Evolutionary conservation across 495 filamentous ascomycete genomes (phyloP).

Genomic region (Monascus purpureus): DNA sequence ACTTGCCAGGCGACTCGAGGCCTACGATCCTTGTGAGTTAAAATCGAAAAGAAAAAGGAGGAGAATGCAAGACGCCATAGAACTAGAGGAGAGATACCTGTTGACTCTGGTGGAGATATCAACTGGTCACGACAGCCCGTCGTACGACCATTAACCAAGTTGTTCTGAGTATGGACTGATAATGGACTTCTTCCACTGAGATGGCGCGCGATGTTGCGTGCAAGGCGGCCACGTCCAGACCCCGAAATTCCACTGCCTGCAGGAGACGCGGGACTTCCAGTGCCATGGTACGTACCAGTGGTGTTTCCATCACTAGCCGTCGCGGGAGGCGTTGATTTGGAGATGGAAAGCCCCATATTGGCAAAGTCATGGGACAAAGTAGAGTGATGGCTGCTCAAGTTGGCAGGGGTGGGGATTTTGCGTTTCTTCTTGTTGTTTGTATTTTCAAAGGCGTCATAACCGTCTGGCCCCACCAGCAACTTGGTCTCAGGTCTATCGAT

Average conservation of each 20-base stretch:
- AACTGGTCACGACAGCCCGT: constrained; percentile 23
- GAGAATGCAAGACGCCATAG: not conserved
- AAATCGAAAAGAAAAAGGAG: constrained; percentile 2
- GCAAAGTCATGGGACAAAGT: constrained; percentile 48
- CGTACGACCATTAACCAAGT: constrained; percentile 20
- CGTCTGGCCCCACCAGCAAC: constrained; percentile 45
- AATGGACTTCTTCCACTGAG: constrained; percentile 53
- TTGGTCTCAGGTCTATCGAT: constrained; percentile 17
- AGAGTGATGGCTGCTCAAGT: constrained; percentile 46
- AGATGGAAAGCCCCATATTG: constrained; percentile 42
- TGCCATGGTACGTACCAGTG: constrained; percentile 43
- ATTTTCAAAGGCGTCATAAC: constrained; percentile 96
- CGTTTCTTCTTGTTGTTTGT: constrained; percentile 99
- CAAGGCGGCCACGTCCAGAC: constrained; percentile 66
- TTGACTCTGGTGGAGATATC: constrained; percentile 24
- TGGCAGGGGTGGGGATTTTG: constrained; percentile 86
- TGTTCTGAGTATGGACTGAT: constrained; percentile 24
- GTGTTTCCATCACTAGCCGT: constrained; percentile 29
- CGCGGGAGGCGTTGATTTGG: constrained; percentile 25
- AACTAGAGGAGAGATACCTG: constrained; percentile 14
- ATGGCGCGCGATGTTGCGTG: constrained; percentile 35
- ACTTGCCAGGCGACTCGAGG: constrained; percentile 15
- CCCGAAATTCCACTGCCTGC: constrained; percentile 55
- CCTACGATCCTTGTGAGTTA: constrained; percentile 9
- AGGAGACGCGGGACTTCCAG: constrained; percentile 34